Evolutionary conservation across 176 grass and related monocot species (phyloP), one percentile per base, ranked within the genome.

Genomic region (Saccharum officinarum): DNA sequence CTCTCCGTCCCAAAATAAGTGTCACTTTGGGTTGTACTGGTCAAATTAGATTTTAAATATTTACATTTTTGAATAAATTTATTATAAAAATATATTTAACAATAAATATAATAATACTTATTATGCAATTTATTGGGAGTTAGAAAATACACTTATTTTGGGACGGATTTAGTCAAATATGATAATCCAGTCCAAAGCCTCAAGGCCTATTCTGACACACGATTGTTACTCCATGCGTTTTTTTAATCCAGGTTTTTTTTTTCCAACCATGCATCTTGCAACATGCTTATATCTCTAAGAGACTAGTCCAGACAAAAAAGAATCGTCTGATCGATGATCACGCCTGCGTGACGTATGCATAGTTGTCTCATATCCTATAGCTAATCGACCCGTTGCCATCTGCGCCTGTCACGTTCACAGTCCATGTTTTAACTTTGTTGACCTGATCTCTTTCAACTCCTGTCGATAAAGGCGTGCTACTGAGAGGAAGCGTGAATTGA

Each of bases 361-460:
- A 39, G 9, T 49, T 83, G 64, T 83, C 79, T 62, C 28, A 23
- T 30, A 40, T n/a, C 71, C 63, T 76, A 40, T n/a, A 76, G 45
- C 68, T 59, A 60, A 68, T 28, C 42, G 16, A 17, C 70, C n/a
- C 34, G 50, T 72, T 77, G 70, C 8, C 67, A 12, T 82, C 73
- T 59, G 54, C 67, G 25, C 11, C 10, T 61, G 79, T 37, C 73
- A 26, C 40, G 28, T 46, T 55, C 67, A 28, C 9, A 30, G 65
- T 65, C 54, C 45, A 38, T 38, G 62, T 1, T 73, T n/a, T 73
- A 79, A 59, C 75, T 87, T 90, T 79, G 5, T 79, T 83, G 67
- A 74, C 87, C 62, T 14, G 3, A 83, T 54, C 34, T 65, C 44
- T 45, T 71, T 72, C 67, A 55, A 54, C 78, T 64, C 52, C n/a